Evolutionary conservation across 768 basidiomycete species (phyloP).

Genomic region (Collybia sp.): DNA sequence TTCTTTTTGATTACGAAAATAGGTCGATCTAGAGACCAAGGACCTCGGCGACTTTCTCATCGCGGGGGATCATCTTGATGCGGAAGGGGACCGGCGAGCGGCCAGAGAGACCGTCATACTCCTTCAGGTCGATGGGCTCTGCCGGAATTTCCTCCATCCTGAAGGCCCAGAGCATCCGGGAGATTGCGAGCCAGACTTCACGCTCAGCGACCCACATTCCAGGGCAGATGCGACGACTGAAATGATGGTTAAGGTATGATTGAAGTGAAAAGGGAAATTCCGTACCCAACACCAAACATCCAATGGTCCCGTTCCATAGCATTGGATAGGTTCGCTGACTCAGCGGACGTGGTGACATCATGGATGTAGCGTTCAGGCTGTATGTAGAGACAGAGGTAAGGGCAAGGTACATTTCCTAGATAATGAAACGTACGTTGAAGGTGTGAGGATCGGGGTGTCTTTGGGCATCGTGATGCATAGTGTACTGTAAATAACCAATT

Average conservation of each 20-base stretch:
- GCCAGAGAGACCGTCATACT: constrained; percentile 41
- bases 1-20: background rate
- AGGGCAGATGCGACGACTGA: constrained; percentile 35
- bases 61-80: constrained; percentile 22
- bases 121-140: constrained; percentile 38
- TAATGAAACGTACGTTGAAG: constrained; percentile 10
- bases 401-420: background rate
- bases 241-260: background rate
- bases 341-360: constrained; percentile 28
- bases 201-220: constrained; percentile 41
- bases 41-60: constrained; percentile 19
- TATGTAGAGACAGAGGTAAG: constrained; percentile 11
- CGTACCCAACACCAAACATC: constrained; percentile 45
- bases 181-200: constrained; percentile 39
- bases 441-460: constrained; percentile 31
- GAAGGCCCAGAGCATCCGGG: constrained; percentile 44
- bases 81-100: constrained; percentile 37
- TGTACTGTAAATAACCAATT: constrained; percentile 18
- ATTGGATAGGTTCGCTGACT: constrained; percentile 37
- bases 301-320: constrained; percentile 43
- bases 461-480: constrained; percentile 27
- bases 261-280: constrained; percentile 5
- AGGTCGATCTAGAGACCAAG: constrained; percentile 1
- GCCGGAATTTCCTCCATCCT: constrained; percentile 29
- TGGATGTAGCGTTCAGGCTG: constrained; percentile 38